A percentile compares a stretch with the other conserved stretches of the same genome.
These are phyloP conservation scores for Dioszegia crocea DNA, from an alignment of 768 basidiomycete species.

Conservation along the genomic window DNA sequence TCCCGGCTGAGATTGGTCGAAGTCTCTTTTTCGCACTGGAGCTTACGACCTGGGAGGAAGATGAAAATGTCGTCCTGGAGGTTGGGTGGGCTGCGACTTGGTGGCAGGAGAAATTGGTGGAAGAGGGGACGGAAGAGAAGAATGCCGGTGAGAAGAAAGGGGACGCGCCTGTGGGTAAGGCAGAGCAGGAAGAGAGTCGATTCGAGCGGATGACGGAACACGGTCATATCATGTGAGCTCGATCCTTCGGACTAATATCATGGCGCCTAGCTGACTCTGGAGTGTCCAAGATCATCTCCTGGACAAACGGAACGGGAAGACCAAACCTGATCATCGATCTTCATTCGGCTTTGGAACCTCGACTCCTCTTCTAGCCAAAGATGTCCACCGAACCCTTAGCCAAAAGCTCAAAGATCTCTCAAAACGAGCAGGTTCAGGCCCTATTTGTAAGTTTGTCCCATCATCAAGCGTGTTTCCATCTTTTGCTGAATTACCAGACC, in stretches of 20 bases:
- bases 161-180: too few species aligned
- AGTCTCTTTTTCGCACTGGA: constrained; percentile 39
- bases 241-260: background rate
- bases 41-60: constrained; percentile 39
- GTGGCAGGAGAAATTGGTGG: constrained; percentile 28
- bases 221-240: constrained; percentile 43
- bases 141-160: background rate
- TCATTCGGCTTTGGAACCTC: constrained; percentile 34
- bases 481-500: constrained; percentile 18
- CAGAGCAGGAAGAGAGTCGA: constrained; percentile 2
- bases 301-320: constrained; percentile 23
- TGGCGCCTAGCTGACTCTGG: background rate
- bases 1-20: constrained; percentile 22
- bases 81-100: constrained; percentile 42
- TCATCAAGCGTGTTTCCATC: background rate
- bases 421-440: constrained; percentile 27
- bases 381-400: constrained; percentile 21
- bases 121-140: background rate
- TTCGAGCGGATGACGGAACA: constrained; percentile 34
- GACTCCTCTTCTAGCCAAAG: constrained; percentile 17
- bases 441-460: constrained; percentile 32
- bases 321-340: constrained; percentile 23
- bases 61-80: constrained; percentile 32
- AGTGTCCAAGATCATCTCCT: constrained; percentile 42
- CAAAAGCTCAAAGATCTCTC: constrained; percentile 28